Conservation (phyloP, 495 filamentous ascomycete genomes). For the Neurospora discreta region DNA sequence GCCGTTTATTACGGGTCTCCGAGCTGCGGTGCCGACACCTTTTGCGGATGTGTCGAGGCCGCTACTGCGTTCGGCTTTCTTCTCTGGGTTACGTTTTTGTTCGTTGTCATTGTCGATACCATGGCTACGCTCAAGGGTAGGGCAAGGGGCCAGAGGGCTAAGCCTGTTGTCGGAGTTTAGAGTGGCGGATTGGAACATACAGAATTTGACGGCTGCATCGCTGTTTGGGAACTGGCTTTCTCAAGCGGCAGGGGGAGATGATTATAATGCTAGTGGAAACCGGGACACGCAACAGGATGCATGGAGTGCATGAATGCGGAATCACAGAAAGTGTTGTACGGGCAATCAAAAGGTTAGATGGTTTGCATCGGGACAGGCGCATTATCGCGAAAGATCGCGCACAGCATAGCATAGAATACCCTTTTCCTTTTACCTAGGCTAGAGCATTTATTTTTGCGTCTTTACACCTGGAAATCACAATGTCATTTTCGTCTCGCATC, state of each 20-base stretch:
- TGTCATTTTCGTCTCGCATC: not conserved
- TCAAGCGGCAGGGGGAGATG: not conserved
- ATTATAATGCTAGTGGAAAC: not conserved
- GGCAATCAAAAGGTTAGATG: not conserved
- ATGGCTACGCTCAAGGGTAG: conserved; percentile 6
- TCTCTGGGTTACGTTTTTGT: conserved; percentile 30
- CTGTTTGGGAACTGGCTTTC: not conserved
- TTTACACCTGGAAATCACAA: not conserved
- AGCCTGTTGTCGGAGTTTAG: not conserved
- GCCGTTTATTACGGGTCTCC: conserved; percentile 46
- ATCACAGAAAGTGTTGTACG: not conserved
- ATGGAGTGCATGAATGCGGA: not conserved
- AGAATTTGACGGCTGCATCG: not conserved
- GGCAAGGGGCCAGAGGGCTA: not conserved
- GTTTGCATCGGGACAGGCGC: not conserved
- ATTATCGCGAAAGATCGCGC: not conserved
- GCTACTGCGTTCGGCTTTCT: conserved; percentile 38
- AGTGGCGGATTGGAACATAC: not conserved
- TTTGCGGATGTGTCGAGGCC: conserved; percentile 31
- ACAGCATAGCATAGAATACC: not conserved
- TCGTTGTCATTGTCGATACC: conserved; percentile 26
- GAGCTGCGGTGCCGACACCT: conserved; percentile 15
- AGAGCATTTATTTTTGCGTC: not conserved
- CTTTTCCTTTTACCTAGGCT: not conserved
- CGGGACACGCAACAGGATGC: not conserved